Evolutionary conservation across 2,329 filamentous ascomycete species (phyloP), one percentile per base, ranked within the genome.

Genomic region (Neocucurbitaria cava): DNA sequence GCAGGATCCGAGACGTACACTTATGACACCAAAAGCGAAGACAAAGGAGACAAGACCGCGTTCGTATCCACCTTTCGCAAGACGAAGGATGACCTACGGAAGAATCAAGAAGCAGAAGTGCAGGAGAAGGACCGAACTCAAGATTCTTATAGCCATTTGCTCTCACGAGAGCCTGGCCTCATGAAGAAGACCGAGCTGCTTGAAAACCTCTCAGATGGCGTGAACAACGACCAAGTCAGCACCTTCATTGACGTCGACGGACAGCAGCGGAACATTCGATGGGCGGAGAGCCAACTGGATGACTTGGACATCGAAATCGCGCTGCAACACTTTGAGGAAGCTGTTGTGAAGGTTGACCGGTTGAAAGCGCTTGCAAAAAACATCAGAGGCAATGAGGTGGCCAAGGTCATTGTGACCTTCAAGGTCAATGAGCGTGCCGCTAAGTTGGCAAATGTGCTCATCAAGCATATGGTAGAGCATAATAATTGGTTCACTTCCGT

Each of bases 241-340:
- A 89, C 96, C 78, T 85, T 96, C 50, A 93, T 99, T 63, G 95
- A 99, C 67, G 91, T 96, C 13, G 95, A 98, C 68, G 95, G 95
- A 44, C 96, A 96, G 69, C 93, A 97, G 75, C 92, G 98, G 72
- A 97, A 95, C 72, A 83, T 99, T 42, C 90, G 94, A 48, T 97
- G 92, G 92, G 92, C 99, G 0, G 95, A 99, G 74, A 87, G 88
- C 47, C 92, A 98, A 77, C 90, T 99, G 75, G 95, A 99, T 71
- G 92, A 96, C 70, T 85, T 99, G 5, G 95, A 99, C 70, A 98
- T 98, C 66, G 89, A 96, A 66, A 93, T 99, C 68, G 94, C 95
- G 0, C 83, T 97, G 46, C 94, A 98, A 72, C 85, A 86, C 38
- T 95, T 96, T 62, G 92, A 97, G 66, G 85, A 88, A 18, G 90